phyloP scores from a whole-genome alignment of 2,329 filamentous ascomycete genomes.

The Epichloe amarillans region DNA sequence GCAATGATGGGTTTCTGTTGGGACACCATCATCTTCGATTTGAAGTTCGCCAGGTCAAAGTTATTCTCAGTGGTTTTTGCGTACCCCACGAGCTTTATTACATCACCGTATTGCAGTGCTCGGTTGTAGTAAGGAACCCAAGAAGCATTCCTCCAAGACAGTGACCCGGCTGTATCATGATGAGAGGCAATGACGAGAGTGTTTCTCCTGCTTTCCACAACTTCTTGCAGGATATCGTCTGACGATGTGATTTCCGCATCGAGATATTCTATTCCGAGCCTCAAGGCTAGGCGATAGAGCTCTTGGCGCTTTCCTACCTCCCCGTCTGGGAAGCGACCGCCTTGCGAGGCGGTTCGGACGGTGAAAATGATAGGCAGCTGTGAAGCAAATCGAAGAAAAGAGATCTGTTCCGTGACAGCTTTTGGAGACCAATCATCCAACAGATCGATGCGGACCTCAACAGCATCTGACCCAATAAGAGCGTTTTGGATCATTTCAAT shows the following conservation, averaged over 20 bases:
- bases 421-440: conserved; percentile 64
- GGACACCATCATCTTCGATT: conserved; percentile 55
- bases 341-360: conserved; percentile 71
- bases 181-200: conserved; percentile 90
- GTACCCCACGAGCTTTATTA: conserved; percentile 86
- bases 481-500: conserved; percentile 55
- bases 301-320: conserved; percentile 55
- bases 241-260: conserved; percentile 86
- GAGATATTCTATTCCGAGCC: conserved; percentile 80
- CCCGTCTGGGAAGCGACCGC: conserved; percentile 74
- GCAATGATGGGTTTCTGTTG: conserved; percentile 80
- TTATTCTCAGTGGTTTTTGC: conserved; percentile 73
- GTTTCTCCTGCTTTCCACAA: conserved; percentile 53
- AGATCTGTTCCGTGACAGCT: conserved; percentile 70
- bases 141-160: conserved; percentile 86
- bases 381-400: conserved; percentile 59
- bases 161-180: conserved; percentile 65
- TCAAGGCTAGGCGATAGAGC: conserved; percentile 66
- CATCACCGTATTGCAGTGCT: conserved; percentile 76
- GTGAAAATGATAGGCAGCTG: conserved; percentile 84
- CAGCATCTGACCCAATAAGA: conserved; percentile 77
- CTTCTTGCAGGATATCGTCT: conserved; percentile 55
- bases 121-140: conserved; percentile 87
- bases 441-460: conserved; percentile 87
- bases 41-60: conserved; percentile 72